Evolutionary conservation across 2,329 filamentous ascomycete species (phyloP), one percentile per base, ranked within the genome.

Genomic region (Talaromyces verruculosus): DNA sequence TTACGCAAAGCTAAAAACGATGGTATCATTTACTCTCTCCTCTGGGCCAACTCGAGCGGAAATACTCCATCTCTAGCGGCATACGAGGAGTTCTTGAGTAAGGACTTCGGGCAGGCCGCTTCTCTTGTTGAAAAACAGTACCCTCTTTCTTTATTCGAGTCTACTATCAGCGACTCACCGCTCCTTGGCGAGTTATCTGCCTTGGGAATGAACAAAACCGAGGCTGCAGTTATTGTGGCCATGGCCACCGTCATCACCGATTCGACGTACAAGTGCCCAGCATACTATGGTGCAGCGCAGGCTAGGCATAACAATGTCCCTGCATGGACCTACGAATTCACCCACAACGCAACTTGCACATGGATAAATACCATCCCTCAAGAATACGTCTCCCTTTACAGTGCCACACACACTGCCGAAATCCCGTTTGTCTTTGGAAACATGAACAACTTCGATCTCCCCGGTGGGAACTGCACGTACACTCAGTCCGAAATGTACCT

Each of bases 301-400:
- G 61, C 67, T 13, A 37, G 61, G 7, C 63, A 33, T 19, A 70
- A 72, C 0, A 66, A 65, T 5, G 65, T 69, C 13, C 66, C 69
- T 10, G 57, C 63, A 11, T 73, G 69, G 69, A 65, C 63, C 2
- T 72, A 72, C 39, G 57, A 70, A 43, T 73, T 70, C 55, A 67
- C 61, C 5, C 71, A 72, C 45, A 68, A 63, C 4, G 15, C 65
- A 10, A 71, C 65, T 8, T 72, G 72, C 43, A 13, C 67, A 7
- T 73, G 71, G 72, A 28, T 72, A 15, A 28, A 51, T 13, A 59
- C 63, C 1, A 63, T 71, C 10, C 7, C 15, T n/a, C 41, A 55
- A 17, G 45, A 37, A 3, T 13, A 53, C 19, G 17, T 67, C 10
- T 19, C 57, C 13, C 5, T 63, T 11, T 51, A 68, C 3, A 65